Evolutionary conservation across 441 rosid genomes (phyloP), one percentile per base, ranked within the genome.

Genomic region (Adansonia grandidieri): DNA sequence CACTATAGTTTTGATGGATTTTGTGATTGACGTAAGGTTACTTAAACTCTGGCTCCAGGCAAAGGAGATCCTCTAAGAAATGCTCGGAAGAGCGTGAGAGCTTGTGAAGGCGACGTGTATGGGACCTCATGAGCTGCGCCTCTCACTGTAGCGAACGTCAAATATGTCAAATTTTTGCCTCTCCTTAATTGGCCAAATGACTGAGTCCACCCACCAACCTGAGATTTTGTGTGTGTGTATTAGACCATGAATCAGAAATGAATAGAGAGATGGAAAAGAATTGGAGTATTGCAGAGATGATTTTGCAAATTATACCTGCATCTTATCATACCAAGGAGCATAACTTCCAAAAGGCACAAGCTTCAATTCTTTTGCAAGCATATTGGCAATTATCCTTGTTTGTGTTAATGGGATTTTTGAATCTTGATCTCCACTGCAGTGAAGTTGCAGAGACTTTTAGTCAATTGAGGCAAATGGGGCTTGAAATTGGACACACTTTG

Each of bases 201-300:
- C 17, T 19, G 72, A 45, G 37, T 68, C 72, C 72, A 68, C 54
- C 56, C 72, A 68, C 72, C 72, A 45, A 68, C 54, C 37, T 68
- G 72, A 45, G 42, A 37, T 14, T 15, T 11, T 13, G 14, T 37
- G 42, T 37, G 6, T 53, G 6, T 53, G n/a, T 53, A 53, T 53
- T 17, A 40, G 50, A 44, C 32, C 13, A 44, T 44, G 53, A 45
- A 67, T 9, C 71, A 7, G 71, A 44, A 17, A 66, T 19, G 9
- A 17, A 42, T 17, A 44, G 1, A 32, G n/a, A 37, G 42, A 37
- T 53, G 53, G 28, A 19, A 67, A 17, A 19, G 32, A 44, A 44
- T 67, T 67, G 1, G 6, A 17, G 51, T 2, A 44, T 6, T 37
- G 15, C 53, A 42, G 28, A 4, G n/a, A 10, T 67, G 13, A 9